Evolutionary conservation across 139 green algal genomes (phyloP).

Genomic region (Edaphochlamys debaryana): DNA sequence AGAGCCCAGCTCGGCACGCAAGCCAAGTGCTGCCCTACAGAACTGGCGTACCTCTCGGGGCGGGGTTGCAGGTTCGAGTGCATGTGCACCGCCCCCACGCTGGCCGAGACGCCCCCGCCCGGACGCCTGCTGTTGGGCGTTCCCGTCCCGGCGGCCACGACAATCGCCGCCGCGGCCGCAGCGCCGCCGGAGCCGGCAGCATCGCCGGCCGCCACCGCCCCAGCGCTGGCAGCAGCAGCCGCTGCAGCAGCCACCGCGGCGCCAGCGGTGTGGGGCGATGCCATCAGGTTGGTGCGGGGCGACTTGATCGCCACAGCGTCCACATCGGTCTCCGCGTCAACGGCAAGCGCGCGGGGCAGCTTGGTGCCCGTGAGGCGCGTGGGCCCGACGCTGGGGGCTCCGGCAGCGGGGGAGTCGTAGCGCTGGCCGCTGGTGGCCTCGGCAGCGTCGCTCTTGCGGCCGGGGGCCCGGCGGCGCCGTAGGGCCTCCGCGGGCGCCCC

Average conservation of each 20-base stretch:
- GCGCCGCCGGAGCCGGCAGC: too few species aligned
- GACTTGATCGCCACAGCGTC: slow-evolving; percentile 9
- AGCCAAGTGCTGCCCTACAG: too few species aligned
- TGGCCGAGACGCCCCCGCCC: too few species aligned
- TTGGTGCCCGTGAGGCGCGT: slow-evolving; percentile 14
- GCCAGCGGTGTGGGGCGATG: neutral
- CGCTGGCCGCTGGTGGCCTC: slow-evolving; percentile 24
- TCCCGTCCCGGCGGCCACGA: neutral
- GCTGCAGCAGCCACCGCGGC: neutral
- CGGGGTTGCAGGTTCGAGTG: too few species aligned
- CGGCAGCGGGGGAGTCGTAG: slow-evolving; percentile 7
- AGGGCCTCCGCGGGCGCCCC: too few species aligned
- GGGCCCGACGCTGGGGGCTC: neutral
- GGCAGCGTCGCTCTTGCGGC: neutral
- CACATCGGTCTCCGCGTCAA: neutral
- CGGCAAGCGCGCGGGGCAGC: neutral
- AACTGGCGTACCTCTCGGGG: neutral
- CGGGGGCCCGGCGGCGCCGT: neutral
- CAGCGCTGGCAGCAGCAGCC: too few species aligned
- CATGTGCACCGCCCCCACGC: too few species aligned
- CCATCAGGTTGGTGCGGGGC: neutral
- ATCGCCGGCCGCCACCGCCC: too few species aligned
- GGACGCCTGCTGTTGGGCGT: slow-evolving; percentile 18
- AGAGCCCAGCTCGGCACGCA: too few species aligned
- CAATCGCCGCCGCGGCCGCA: too few species aligned